Evolutionary conservation across 148 eudicot species (phyloP).

Genomic region (Rhododendron griersonianum): DNA sequence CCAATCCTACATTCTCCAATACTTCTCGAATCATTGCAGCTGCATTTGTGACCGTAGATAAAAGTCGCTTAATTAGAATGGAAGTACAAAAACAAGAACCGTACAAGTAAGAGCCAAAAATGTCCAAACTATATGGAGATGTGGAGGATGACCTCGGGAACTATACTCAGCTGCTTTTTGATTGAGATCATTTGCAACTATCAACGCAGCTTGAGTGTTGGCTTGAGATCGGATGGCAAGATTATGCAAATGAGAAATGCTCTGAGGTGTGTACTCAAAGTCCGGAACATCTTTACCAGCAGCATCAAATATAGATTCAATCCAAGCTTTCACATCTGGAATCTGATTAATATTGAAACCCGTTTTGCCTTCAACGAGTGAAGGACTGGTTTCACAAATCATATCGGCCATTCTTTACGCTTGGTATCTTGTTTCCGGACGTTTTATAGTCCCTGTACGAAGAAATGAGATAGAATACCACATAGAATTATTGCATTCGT

Average conservation of each 20-base stretch:
- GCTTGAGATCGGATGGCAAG: conserved; percentile 72
- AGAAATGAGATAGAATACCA: background rate
- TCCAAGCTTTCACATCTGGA: conserved; percentile 84
- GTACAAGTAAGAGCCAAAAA: background rate
- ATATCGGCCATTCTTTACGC: conserved; percentile 47
- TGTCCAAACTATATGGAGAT: background rate
- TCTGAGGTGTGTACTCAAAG: conserved; percentile 71
- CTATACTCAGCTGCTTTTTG: conserved; percentile 47
- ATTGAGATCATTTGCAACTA: conserved; percentile 76
- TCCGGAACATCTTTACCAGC: conserved; percentile 84
- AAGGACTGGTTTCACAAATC: conserved; percentile 32
- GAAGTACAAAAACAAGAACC: background rate
- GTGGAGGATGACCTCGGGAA: conserved; percentile 49
- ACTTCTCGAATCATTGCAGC: conserved; percentile 90
- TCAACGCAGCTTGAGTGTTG: conserved; percentile 73
- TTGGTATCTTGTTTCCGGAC: background rate
- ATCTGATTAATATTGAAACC: conserved; percentile 53
- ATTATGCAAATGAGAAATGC: conserved; percentile 79
- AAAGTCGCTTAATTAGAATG: background rate
- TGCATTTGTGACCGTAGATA: conserved; percentile 9
- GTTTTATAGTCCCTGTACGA: background rate
- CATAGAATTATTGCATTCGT: background rate
- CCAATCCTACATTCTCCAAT: conserved; percentile 80
- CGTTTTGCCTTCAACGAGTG: conserved; percentile 33
- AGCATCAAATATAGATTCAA: conserved; percentile 63